Evolutionary conservation across 192 early-diverging fungal genomes (phyloP), one percentile per base, ranked within the genome.

Genomic region (Dimargaris cristalligena): DNA sequence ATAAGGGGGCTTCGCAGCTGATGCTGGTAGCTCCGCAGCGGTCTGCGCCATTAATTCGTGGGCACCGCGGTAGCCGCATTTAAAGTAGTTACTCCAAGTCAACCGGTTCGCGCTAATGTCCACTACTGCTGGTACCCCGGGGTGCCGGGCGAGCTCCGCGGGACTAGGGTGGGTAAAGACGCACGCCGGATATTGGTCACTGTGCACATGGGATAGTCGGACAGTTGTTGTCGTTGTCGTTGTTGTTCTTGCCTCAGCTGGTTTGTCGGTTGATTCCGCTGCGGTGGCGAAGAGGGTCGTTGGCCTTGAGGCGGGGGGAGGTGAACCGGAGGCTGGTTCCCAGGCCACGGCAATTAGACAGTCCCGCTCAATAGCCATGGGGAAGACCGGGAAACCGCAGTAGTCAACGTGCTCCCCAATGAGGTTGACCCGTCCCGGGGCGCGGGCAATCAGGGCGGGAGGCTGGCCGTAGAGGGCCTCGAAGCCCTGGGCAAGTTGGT

Each of bases 351-450:
- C 73, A 25, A 85, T 79, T n/a, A 85, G 63, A 13, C 80, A 69
- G 65, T 86, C 86, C 35, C 87, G 77, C 44, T 85, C 87, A 62
- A 97, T 85, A 38, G 91, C 94, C 92, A 94, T 94, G 34, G 94
- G 94, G 25, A 97, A 77, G 18, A 97, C 94, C 20, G 88, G 88
- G 60, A 86, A 89, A 26, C 91, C 93, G 62, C 82, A 85, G 74
- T 94, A 94, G 74, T 97, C 94, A 49, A 97, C 87, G 66, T 97
- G 94, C 66, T 97, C 94, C 34, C 92, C 94, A 65, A 97, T 97
- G 33, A 97, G 74, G 73, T 97, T 97, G 32, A 94, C 90, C n/a
- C 91, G 78, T 35, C 94, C 94, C 3, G 94, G 92, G 2, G 88
- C 83, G 32, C 94, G 82, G 35, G 83, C 87, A 52, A 87, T 81